Conservation (phyloP, 2,329 filamentous ascomycete genomes). For the Cladophialophora carrionii region DNA sequence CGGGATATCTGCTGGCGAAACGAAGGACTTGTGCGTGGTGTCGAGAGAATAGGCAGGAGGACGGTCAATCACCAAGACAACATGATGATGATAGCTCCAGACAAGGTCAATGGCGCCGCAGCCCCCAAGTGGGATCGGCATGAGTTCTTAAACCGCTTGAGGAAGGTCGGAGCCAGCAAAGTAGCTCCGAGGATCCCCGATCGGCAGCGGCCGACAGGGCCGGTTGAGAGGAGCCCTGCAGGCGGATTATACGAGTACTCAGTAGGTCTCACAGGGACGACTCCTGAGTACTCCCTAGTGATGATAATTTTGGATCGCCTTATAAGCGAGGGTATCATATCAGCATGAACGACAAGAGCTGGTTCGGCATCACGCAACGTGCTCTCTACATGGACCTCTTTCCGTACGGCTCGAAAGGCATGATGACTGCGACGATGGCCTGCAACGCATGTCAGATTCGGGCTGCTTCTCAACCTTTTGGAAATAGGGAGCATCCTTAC, state of each 20-base stretch:
- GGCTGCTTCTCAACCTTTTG: background rate
- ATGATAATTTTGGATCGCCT: background rate
- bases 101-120: constrained; percentile 19
- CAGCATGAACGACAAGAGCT: background rate
- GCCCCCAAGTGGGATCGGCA: constrained; percentile 9
- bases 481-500: constrained; percentile 31
- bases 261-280: background rate
- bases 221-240: background rate
- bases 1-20: background rate
- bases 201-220: background rate
- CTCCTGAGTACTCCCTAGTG: background rate
- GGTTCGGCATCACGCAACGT: background rate
- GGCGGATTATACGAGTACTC: background rate
- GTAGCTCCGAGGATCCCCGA: background rate
- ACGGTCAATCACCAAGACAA: background rate
- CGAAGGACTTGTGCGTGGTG: constrained; percentile 5
- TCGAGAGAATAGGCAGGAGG: constrained; percentile 14
- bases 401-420: constrained; percentile 39
- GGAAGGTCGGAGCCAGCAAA: constrained; percentile 16
- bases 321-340: constrained; percentile 13
- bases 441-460: constrained; percentile 16
- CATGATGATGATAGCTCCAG: constrained; percentile 9
- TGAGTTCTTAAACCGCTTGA: constrained; percentile 19
- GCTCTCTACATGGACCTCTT: constrained; percentile 35
- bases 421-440: constrained; percentile 33